These are phyloP conservation scores for Boletus tylopilopsis DNA, from an alignment of 768 basidiomycete genomes.

Conservation along the genomic window DNA sequence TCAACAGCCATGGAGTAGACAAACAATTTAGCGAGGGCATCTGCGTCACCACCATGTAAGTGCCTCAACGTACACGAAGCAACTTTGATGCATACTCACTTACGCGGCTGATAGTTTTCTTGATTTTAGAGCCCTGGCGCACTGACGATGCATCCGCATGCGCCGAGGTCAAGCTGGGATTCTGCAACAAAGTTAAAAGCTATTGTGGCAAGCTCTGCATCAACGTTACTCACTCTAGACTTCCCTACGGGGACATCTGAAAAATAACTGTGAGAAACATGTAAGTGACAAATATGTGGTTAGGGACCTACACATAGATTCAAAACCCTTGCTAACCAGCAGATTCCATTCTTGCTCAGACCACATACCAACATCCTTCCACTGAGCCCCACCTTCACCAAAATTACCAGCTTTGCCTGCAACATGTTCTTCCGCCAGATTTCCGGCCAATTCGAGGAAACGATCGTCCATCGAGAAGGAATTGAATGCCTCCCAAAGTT, in stretches of 20 bases:
- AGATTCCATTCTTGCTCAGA: conserved; percentile 79
- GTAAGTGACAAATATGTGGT: conserved; percentile 14
- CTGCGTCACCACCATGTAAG: conserved; percentile 33
- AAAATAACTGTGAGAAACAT: conserved; percentile 37
- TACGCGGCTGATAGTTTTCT: conserved; percentile 64
- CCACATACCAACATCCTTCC: conserved; percentile 91
- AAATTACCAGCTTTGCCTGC: conserved; percentile 53
- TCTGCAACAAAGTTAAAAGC: conserved; percentile 35
- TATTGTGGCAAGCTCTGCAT: neutral
- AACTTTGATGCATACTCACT: conserved; percentile 34
- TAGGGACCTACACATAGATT: conserved; percentile 62
- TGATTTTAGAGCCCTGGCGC: conserved; percentile 56
- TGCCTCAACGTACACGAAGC: neutral
- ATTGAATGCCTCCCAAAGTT: conserved; percentile 76
- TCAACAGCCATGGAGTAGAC: conserved; percentile 90
- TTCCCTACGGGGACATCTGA: conserved; percentile 50
- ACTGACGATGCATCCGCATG: conserved; percentile 67
- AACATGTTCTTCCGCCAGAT: conserved; percentile 70
- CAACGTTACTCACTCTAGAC: conserved; percentile 45
- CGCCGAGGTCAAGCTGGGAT: conserved; percentile 58
- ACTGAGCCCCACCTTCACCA: conserved; percentile 53
- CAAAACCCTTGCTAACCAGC: conserved; percentile 77
- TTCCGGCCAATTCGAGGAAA: conserved; percentile 65
- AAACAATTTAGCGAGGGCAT: conserved; percentile 77
- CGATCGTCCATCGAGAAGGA: conserved; percentile 72